Evolutionary conservation across 805 yeast species (phyloP).

Genomic region (Starmera caribaea): DNA sequence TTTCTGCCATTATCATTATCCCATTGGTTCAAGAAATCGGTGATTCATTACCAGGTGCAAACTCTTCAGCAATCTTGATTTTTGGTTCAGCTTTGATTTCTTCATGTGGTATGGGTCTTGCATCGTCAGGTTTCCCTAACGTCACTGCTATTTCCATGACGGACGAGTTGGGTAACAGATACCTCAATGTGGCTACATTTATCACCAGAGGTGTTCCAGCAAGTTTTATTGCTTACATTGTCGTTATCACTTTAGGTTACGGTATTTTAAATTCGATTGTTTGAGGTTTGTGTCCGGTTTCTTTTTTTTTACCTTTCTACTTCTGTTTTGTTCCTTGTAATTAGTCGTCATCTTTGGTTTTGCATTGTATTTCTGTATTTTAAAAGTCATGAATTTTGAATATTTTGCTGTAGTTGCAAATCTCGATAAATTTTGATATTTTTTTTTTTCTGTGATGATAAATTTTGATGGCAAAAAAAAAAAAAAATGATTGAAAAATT

Average conservation of each 20-base stretch:
- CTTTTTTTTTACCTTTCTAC: no score
- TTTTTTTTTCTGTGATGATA: no score
- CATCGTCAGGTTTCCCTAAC: constrained; percentile 97
- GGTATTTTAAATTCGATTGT: constrained; percentile 45
- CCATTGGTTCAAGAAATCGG: constrained; percentile 91
- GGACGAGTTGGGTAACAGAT: constrained; percentile 85
- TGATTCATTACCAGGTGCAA: constrained; percentile 54
- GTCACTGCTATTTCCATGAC: constrained; percentile 94
- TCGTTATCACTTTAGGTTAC: constrained; percentile 74
- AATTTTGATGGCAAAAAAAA: no score
- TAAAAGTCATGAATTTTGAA: no score
- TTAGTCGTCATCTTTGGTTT: no score
- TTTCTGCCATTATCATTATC: constrained; percentile 85
- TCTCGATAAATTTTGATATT: no score
- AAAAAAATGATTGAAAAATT: no score
- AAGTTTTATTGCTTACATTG: constrained; percentile 61
- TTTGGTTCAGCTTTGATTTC: constrained; percentile 52
- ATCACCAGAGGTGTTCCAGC: constrained; percentile 89
- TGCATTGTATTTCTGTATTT: no score
- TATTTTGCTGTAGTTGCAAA: no score
- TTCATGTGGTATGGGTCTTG: constrained; percentile 95
- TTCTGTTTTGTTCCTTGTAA: no score
- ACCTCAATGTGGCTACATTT: constrained; percentile 71
- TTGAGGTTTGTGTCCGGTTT: not conserved
- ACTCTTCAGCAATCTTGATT: constrained; percentile 43